These are phyloP conservation scores for Hypoxylon sp. DNA, from an alignment of 2,329 filamentous ascomycete species.

Conservation along the genomic window DNA sequence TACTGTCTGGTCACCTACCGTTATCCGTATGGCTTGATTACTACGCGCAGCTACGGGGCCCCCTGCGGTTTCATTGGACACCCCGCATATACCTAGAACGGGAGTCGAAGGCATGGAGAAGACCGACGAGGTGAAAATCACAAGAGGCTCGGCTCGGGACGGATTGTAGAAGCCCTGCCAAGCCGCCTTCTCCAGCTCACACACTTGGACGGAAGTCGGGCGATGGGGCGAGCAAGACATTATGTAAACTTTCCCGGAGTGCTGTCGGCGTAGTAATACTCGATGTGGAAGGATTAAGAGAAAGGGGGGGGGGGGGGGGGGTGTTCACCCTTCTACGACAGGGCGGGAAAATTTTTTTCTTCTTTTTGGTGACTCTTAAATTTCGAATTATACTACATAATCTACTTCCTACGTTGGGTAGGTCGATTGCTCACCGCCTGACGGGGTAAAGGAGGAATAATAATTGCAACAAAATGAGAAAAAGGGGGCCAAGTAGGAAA, in stretches of 20 bases:
- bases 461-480: constrained; percentile 6
- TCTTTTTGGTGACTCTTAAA: constrained; percentile 1
- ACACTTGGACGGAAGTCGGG: constrained; percentile 6
- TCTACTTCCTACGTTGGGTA: too few species aligned
- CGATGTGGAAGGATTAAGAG: constrained; percentile 14
- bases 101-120: constrained; percentile 19
- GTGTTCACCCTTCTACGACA: too few species aligned
- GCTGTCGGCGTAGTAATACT: constrained; percentile 27
- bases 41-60: constrained; percentile 26
- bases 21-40: constrained; percentile 28
- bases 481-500: not conserved
- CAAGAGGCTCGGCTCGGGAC: constrained; percentile 26
- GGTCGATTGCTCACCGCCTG: constrained; percentile 28
- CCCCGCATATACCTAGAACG: constrained; percentile 27
- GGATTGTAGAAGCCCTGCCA: constrained; percentile 28
- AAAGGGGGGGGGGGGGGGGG: too few species aligned
- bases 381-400: not conserved
- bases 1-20: constrained; percentile 23
- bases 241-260: constrained; percentile 3
- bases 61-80: constrained; percentile 24
- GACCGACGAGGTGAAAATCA: constrained; percentile 19
- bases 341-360: constrained; percentile 9
- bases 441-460: constrained; percentile 7
- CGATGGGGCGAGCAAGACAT: constrained; percentile 17
- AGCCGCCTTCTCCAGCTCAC: constrained; percentile 20